Evolutionary conservation across 2,329 filamentous ascomycete species (phyloP), one percentile per base, ranked within the genome.

Genomic region (Alternaria sp.): DNA sequence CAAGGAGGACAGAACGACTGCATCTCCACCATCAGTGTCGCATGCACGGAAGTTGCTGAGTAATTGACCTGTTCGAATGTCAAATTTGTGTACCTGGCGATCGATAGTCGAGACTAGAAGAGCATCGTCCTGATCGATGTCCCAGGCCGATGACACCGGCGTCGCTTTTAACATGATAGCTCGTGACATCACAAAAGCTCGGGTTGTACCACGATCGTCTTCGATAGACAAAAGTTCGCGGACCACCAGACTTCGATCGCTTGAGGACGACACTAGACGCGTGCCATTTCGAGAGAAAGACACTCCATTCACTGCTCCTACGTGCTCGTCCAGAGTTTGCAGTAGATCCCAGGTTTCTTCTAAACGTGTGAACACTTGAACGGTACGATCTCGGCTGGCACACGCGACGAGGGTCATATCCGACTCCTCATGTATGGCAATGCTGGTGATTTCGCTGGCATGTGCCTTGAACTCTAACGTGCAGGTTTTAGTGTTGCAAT

Each of bases 241-340:
- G 20, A 97, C 84, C 52, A 97, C 90, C 51, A 97, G 82, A 0
- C 93, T 96, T 43, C 95, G 89, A 78, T 99, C 95, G 28, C 72
- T 73, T 2, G 94, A 97, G 71, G 91, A 94, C 1, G 95, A 97
- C 20, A 98, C 85, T 45, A 98, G 81, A 64, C 85, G 89, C 41
- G 84, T 83, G 5, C 89, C 89, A 75, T 93, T 87, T 43, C 90
- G 86, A 3, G 91, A 87, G 59, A 96, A 93, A 9, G 94, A 84
- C 28, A 97, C 81, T 28, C 90, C 89, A 56, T 86, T 90, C 18
- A 99, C 94, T 65, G 92, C 92, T 22, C 93, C 92, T 30, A 93
- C 89, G 78, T 98, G 97, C 69, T 99, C 94, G 57, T 92, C 89
- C 74, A 98, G 86, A 0, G 95, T 99, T 77, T 99, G 95, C 53